Percentiles rank a stretch among this genome's conserved stretches.
These are phyloP conservation scores for Pyricularia grisea DNA, from an alignment of 2,329 filamentous ascomycete species.

Conservation along the genomic window DNA sequence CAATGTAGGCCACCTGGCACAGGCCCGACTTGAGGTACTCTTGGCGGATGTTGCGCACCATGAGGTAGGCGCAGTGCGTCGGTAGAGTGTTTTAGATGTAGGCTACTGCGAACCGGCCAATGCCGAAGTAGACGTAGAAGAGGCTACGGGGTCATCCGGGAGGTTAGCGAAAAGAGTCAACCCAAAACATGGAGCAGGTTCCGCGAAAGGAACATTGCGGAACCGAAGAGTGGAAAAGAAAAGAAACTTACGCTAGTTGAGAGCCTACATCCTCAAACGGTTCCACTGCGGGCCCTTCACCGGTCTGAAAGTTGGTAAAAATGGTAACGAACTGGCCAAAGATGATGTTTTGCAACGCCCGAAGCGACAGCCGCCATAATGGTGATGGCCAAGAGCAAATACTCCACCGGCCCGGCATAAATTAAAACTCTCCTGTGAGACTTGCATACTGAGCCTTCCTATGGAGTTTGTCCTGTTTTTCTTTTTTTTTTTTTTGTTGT, in stretches of 20 bases:
- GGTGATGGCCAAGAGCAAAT: slow-evolving; percentile 17
- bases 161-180: not conserved
- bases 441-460: not conserved
- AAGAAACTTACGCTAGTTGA: not conserved
- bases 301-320: slow-evolving; percentile 14
- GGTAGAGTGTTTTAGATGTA: slow-evolving; percentile 35
- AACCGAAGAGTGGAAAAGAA: not conserved
- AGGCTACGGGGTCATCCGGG: not conserved
- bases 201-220: too few species aligned
- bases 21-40: slow-evolving; percentile 40
- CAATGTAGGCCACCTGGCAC: slow-evolving; percentile 39
- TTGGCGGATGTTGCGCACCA: slow-evolving; percentile 36
- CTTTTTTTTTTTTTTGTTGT: too few species aligned
- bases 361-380: slow-evolving; percentile 24
- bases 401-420: slow-evolving; percentile 18
- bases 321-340: slow-evolving; percentile 26
- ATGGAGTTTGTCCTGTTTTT: not conserved
- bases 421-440: slow-evolving; percentile 15
- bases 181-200: not conserved
- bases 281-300: not conserved
- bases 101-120: slow-evolving; percentile 40
- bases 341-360: slow-evolving; percentile 27
- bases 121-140: slow-evolving; percentile 46
- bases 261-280: slow-evolving; percentile 25
- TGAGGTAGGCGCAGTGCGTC: slow-evolving; percentile 39